Percentiles rank a stretch among this genome's conserved stretches.
These are phyloP conservation scores for Alternaria gaisen DNA, from an alignment of 2,329 filamentous ascomycete genomes.

Conservation along the genomic window DNA sequence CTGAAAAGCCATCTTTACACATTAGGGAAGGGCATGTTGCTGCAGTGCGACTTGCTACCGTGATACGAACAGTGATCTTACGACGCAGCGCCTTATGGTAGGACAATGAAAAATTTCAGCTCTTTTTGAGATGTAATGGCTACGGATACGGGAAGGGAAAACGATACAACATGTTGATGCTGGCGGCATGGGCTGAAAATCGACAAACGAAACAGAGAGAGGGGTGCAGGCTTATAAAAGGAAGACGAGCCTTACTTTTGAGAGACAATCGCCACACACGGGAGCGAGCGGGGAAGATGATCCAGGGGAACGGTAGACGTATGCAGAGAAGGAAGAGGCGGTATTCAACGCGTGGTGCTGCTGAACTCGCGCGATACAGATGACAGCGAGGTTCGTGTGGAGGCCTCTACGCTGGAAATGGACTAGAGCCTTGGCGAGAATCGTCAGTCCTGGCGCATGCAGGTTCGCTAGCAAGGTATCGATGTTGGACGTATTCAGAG, in stretches of 20 bases:
- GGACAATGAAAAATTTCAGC: slow-evolving; percentile 26
- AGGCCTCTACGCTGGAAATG: slow-evolving; percentile 28
- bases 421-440: slow-evolving; percentile 34
- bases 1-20: slow-evolving; percentile 40
- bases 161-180: slow-evolving; percentile 8
- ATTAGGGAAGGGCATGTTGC: slow-evolving; percentile 42
- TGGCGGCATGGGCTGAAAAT: slow-evolving; percentile 19
- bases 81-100: slow-evolving; percentile 33
- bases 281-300: slow-evolving; percentile 39
- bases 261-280: slow-evolving; percentile 30
- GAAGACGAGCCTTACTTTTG: slow-evolving; percentile 41
- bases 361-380: slow-evolving; percentile 38
- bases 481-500: slow-evolving; percentile 21
- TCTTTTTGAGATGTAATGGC: slow-evolving; percentile 4
- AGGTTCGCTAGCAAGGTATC: slow-evolving; percentile 13
- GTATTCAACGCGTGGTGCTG: slow-evolving; percentile 29
- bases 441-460: slow-evolving; percentile 22
- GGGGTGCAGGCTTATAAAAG: slow-evolving; percentile 6
- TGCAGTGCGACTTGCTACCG: slow-evolving; percentile 47
- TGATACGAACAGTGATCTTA: slow-evolving; percentile 44
- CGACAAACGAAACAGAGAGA: slow-evolving; percentile 17
- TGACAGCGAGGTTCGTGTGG: slow-evolving; percentile 39
- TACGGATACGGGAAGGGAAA: not conserved
- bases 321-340: slow-evolving; percentile 36
- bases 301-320: slow-evolving; percentile 34